Evolutionary conservation across 1,284 basidiomycete genomes (phyloP).

Genomic region (Lentinula novae-zelandiae): DNA sequence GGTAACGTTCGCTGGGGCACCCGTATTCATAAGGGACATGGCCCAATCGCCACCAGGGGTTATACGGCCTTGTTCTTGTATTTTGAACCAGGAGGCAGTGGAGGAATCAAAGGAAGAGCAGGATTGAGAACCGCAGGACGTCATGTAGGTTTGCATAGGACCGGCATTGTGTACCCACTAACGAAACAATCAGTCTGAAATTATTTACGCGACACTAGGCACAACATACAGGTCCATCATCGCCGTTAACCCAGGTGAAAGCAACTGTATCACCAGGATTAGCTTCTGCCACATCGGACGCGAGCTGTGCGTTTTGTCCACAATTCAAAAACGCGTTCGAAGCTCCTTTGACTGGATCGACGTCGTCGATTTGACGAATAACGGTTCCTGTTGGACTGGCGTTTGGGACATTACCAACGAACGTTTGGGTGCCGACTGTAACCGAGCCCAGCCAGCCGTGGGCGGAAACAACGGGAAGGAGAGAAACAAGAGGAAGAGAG

Average conservation of each 20-base stretch:
- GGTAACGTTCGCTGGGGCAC: conserved; percentile 39
- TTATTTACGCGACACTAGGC: too few species aligned
- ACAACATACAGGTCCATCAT: conserved; percentile 38
- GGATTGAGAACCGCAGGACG: conserved; percentile 50
- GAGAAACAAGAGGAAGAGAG: conserved; percentile 20
- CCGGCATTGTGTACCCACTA: conserved; percentile 74
- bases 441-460: conserved; percentile 58
- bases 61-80: conserved; percentile 34
- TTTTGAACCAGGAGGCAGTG: conserved; percentile 69
- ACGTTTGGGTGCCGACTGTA: conserved; percentile 45
- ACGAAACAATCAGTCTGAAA: background rate
- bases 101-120: conserved; percentile 60
- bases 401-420: conserved; percentile 50
- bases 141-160: conserved; percentile 71
- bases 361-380: conserved; percentile 55
- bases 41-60: conserved; percentile 38
- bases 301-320: conserved; percentile 52
- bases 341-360: conserved; percentile 62
- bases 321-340: conserved; percentile 58
- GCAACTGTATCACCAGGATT: conserved; percentile 60
- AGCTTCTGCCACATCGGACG: conserved; percentile 49
- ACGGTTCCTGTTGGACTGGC: conserved; percentile 40
- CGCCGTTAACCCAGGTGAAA: conserved; percentile 58
- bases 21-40: conserved; percentile 31
- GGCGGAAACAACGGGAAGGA: conserved; percentile 35